Evolutionary conservation across 2,329 filamentous ascomycete species (phyloP), one percentile per base, ranked within the genome.

Genomic region (Trichoderma breve): DNA sequence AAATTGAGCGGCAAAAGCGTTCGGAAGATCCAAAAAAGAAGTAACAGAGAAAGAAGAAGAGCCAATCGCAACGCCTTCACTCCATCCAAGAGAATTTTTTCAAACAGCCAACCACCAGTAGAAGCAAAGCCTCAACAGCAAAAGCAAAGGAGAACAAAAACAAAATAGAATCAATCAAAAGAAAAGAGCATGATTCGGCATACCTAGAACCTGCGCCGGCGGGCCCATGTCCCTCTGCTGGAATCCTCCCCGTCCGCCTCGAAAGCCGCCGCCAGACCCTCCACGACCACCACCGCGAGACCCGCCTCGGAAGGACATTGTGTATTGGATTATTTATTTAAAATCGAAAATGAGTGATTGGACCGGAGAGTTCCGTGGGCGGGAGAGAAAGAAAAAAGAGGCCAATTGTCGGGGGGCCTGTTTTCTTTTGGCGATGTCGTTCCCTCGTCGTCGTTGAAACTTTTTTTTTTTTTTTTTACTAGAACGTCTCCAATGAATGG

Each of bases 191-290:
- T 4, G 18, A 28, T 9, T n/a, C 4, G 30, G 2, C 79, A 51
- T 80, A 81, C 81, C 81, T 66, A 82, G 77, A 61, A 82, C 79
- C 64, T 77, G 76, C 47, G 80, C 81, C 68, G 81, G 81, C 71
- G 81, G 81, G 53, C 81, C 81, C 77, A 82, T 79, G 74, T 82
- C 81, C 73, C 81, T 78, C 77, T 82, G 81, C 73, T 80, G 79
- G 79, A 79, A 82, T 71, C 81, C 80, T 74, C 81, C 81, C 64
- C 81, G 80, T 74, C 81, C 80, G 72, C 81, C 80, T 73, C 80
- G 78, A 72, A 79, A 79, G 73, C 80, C 78, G 73, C 80, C 78
- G 73, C 80, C 79, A 63, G 64, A 34, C 47, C 70, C 70, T 68
- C 70, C 70, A 57, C 70, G 68, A 47, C 80, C 77, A 72, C 80